Evolutionary conservation across 495 filamentous ascomycete species (phyloP).

Genomic region (Beverwykella pulmonaria): DNA sequence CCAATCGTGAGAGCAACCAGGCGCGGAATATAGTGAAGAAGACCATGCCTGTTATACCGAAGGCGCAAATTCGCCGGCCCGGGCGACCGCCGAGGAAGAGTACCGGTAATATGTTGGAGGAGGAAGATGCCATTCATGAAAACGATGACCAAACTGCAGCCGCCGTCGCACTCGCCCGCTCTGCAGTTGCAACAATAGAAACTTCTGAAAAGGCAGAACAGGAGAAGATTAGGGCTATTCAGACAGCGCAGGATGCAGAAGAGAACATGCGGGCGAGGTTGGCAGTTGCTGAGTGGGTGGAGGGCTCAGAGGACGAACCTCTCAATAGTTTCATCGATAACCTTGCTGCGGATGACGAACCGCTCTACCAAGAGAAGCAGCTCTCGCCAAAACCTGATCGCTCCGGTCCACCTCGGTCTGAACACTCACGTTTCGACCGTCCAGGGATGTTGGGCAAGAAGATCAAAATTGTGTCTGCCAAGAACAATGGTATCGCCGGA

Average conservation of each 20-base stretch:
- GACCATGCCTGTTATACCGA: slow-evolving; percentile 29
- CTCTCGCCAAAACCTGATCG: not conserved
- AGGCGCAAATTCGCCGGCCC: slow-evolving; percentile 24
- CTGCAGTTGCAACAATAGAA: slow-evolving; percentile 26
- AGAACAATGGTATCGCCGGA: not conserved
- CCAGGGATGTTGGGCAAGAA: slow-evolving; percentile 26
- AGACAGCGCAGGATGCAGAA: slow-evolving; percentile 12
- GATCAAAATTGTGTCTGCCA: slow-evolving; percentile 19
- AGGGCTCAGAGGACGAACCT: slow-evolving; percentile 22
- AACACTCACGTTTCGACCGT: slow-evolving; percentile 8
- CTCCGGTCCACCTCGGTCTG: not conserved
- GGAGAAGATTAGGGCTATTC: slow-evolving; percentile 37
- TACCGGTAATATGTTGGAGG: slow-evolving; percentile 30
- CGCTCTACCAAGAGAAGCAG: not conserved
- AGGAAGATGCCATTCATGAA: slow-evolving; percentile 29
- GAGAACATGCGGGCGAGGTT: slow-evolving; percentile 18
- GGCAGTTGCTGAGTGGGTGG: slow-evolving; percentile 10
- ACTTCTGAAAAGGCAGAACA: slow-evolving; percentile 3
- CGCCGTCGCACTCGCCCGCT: slow-evolving; percentile 22
- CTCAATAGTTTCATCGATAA: slow-evolving; percentile 32
- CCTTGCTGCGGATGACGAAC: slow-evolving; percentile 22
- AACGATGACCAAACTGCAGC: slow-evolving; percentile 23
- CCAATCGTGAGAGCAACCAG: slow-evolving; percentile 23
- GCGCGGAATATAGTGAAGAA: slow-evolving; percentile 15
- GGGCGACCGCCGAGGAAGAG: slow-evolving; percentile 17